phyloP scores from a whole-genome alignment of 306 rosid species.

The Cicer chorassanicum region DNA sequence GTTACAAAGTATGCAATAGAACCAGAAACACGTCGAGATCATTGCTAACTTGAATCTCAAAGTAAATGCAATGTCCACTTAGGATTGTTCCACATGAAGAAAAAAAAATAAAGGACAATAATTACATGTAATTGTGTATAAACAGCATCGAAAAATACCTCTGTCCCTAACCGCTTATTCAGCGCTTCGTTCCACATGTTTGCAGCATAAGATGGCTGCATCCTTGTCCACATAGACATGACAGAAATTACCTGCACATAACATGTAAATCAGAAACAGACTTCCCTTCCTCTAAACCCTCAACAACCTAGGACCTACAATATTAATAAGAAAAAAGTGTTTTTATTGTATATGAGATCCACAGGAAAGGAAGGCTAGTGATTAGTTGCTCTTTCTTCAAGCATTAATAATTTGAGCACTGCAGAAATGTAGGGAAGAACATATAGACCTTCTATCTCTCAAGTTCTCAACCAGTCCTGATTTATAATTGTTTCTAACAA shows the following conservation, averaged over 20 bases:
- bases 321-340: background rate
- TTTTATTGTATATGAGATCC: constrained; percentile 15
- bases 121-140: background rate
- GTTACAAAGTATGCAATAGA: constrained; percentile 1
- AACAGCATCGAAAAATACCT: constrained; percentile 54
- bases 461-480: background rate
- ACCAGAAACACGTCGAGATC: constrained; percentile 10
- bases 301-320: constrained; percentile 8
- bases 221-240: constrained; percentile 97
- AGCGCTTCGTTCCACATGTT: constrained; percentile 99
- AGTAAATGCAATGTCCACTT: constrained; percentile 14
- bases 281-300: constrained; percentile 27
- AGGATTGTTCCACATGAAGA: constrained; percentile 4
- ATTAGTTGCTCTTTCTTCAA: constrained; percentile 23
- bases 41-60: background rate
- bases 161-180: constrained; percentile 91
- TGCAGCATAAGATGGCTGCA: constrained; percentile 99
- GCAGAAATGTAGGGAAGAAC: constrained; percentile 28
- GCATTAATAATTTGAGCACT: constrained; percentile 7
- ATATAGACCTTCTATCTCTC: constrained; percentile 9
- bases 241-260: constrained; percentile 89
- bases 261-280: constrained; percentile 37
- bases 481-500: constrained; percentile 33
- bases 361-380: background rate
- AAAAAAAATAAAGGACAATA: background rate